These are phyloP conservation scores for Teunomyces funiuensis DNA, from an alignment of 805 yeast species.

Conservation along the genomic window DNA sequence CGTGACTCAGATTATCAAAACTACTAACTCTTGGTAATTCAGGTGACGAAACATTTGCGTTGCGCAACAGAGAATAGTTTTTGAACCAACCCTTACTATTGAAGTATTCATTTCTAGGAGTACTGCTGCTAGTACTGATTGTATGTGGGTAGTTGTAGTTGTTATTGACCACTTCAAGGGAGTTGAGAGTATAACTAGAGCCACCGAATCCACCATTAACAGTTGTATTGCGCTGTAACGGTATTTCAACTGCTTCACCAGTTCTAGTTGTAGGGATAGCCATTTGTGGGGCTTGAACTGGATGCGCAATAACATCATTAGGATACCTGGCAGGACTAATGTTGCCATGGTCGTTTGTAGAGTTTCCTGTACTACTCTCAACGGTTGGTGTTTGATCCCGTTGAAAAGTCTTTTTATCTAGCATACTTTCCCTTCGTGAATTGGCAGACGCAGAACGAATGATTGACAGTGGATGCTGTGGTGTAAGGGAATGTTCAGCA, in stretches of 20 bases:
- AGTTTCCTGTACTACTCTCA: background rate
- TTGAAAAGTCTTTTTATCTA: conserved; percentile 14
- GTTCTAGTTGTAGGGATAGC: conserved; percentile 80
- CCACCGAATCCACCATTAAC: conserved; percentile 11
- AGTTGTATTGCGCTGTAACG: conserved; percentile 32
- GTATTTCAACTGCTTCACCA: conserved; percentile 79
- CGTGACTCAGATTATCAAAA: conserved; percentile 26
- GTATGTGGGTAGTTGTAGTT: conserved; percentile 8
- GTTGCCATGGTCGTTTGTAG: background rate
- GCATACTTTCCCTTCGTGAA: conserved; percentile 23
- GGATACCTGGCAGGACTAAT: conserved; percentile 5
- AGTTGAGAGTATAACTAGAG: conserved; percentile 3
- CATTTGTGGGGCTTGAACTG: conserved; percentile 47
- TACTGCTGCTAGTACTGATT: conserved; percentile 13
- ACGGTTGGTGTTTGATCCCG: conserved; percentile 9
- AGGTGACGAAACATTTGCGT: conserved; percentile 14
- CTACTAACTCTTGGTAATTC: conserved; percentile 20
- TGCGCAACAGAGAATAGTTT: conserved; percentile 24
- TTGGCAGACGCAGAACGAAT: conserved; percentile 28
- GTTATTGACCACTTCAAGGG: background rate
- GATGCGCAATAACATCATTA: conserved; percentile 13
- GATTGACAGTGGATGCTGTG: conserved; percentile 29
- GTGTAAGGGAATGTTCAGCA: conserved; percentile 17
- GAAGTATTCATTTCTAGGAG: conserved; percentile 20
- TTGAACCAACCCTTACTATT: conserved; percentile 27